phyloP scores from a whole-genome alignment of 2,329 filamentous ascomycete genomes.

The Cryphonectria japonica region DNA sequence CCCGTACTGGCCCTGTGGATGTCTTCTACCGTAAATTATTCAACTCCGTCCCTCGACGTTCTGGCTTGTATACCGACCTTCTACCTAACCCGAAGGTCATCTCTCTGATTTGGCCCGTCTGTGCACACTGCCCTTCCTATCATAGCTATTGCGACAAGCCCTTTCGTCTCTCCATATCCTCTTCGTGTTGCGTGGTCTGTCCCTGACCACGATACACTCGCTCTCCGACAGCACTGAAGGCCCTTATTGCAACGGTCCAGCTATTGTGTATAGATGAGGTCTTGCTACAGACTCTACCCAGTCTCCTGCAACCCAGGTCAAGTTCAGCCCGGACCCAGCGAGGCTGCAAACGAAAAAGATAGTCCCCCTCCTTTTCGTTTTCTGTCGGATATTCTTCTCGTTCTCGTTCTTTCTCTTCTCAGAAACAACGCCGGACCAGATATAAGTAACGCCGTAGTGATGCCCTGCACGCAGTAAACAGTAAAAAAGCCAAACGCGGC shows the following conservation, averaged over 20 bases:
- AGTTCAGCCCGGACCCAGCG: background rate
- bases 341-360: background rate
- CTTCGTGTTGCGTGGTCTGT: background rate
- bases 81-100: background rate
- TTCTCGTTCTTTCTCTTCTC: background rate
- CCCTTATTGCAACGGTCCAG: background rate
- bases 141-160: background rate
- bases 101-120: background rate
- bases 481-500: background rate
- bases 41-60: background rate
- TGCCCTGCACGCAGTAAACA: background rate
- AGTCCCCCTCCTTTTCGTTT: background rate
- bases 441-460: background rate
- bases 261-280: background rate
- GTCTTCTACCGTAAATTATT: background rate
- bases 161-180: background rate
- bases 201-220: background rate
- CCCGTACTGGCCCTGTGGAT: background rate
- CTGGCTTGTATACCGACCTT: background rate
- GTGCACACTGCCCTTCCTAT: background rate
- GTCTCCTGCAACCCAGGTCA: background rate
- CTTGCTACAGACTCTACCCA: background rate
- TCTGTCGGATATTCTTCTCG: background rate
- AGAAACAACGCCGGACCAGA: background rate
- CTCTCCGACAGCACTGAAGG: background rate